Base-by-base conservation (phyloP, 2,329 filamentous ascomycete genomes). In the Colletotrichum melonis region DNA sequence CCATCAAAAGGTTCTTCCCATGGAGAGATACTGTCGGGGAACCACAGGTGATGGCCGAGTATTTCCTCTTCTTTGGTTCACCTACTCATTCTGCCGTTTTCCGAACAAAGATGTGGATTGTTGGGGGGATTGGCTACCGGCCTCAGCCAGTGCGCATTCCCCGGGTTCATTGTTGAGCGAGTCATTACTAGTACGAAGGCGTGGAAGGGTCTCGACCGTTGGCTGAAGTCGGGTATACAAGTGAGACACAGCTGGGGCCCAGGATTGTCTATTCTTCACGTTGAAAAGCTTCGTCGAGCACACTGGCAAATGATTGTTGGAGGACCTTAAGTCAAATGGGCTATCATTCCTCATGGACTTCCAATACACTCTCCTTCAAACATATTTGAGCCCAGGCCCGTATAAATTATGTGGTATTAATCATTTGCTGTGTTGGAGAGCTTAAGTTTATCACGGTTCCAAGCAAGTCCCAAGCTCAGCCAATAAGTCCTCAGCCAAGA, bases 401-500 rank as follows among this genome's bases (percentile, higher is more conserved):
- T 19, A 16, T 56, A 2, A 30, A 28, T 2, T 26, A 16, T 26
- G 14, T 19, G n/a, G n/a, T n/a, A 35, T 26, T 28, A 35, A 14
- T 16, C 11, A 11, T 6, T 9, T 5, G 19, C 1, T 35, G 8
- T 2, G 52, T 11, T 3, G 8, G 16, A 2, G 30, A 4, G n/a
- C 6, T 7, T 3, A 30, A 12, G 19, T 28, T n/a, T 28, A 58
- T 42, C n/a, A 72, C 5, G 26, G 9, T 35, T 62, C 56, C 4
- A 73, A 22, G 4, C 71, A 70, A 2, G 59, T 24, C 14, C 67
- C 70, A 6, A 73, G 60, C 22, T 83, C 85, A 30, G 76, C 75
- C 57, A 91, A 67, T 58, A 91, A 68, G 73, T 90, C 88, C 1
- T 80, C 82, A 0, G 87, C 88, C 8, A 80, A 57, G 1, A 91